phyloP scores from a whole-genome alignment of 2,329 filamentous ascomycete genomes.

The Sporothrix phasma region DNA sequence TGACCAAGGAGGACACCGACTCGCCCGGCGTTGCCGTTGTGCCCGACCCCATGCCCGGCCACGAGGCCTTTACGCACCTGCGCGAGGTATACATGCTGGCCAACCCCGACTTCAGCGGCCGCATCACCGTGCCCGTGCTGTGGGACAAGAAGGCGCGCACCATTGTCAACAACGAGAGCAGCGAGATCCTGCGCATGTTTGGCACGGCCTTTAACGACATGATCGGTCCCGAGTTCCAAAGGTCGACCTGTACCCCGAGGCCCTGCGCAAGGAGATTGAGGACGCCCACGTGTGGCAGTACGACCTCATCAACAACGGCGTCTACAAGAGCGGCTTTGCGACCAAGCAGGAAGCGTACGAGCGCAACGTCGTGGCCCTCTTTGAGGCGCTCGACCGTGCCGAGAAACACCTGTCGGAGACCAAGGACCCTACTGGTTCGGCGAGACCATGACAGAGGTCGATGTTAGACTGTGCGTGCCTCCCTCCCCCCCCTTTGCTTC shows the following conservation, averaged over 20 bases:
- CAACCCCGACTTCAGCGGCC: slow-evolving; percentile 60
- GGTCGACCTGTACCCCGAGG: slow-evolving; percentile 57
- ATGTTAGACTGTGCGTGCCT: slow-evolving; percentile 59
- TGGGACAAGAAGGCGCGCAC: slow-evolving; percentile 66
- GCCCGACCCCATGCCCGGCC: slow-evolving; percentile 59
- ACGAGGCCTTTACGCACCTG: slow-evolving; percentile 58
- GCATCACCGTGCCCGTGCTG: slow-evolving; percentile 81
- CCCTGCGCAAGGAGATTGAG: slow-evolving; percentile 61
- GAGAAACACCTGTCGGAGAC: slow-evolving; percentile 54
- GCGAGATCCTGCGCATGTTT: slow-evolving; percentile 88
- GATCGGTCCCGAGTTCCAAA: slow-evolving; percentile 49
- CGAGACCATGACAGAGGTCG: slow-evolving; percentile 64
- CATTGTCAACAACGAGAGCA: slow-evolving; percentile 87
- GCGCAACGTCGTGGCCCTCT: slow-evolving; percentile 58
- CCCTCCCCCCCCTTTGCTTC: not conserved
- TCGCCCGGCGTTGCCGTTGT: slow-evolving; percentile 51
- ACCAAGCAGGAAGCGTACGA: slow-evolving; percentile 77
- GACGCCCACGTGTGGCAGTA: slow-evolving; percentile 74
- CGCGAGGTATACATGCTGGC: slow-evolving; percentile 71
- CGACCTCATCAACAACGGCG: slow-evolving; percentile 59
- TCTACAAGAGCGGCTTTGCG: slow-evolving; percentile 73
- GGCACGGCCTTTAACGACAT: slow-evolving; percentile 70
- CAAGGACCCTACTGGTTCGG: slow-evolving; percentile 64
- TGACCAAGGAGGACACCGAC: slow-evolving; percentile 48
- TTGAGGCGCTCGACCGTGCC: slow-evolving; percentile 64